These are phyloP conservation scores for Yarrowia sp. DNA, from an alignment of 805 yeast species.

Conservation along the genomic window DNA sequence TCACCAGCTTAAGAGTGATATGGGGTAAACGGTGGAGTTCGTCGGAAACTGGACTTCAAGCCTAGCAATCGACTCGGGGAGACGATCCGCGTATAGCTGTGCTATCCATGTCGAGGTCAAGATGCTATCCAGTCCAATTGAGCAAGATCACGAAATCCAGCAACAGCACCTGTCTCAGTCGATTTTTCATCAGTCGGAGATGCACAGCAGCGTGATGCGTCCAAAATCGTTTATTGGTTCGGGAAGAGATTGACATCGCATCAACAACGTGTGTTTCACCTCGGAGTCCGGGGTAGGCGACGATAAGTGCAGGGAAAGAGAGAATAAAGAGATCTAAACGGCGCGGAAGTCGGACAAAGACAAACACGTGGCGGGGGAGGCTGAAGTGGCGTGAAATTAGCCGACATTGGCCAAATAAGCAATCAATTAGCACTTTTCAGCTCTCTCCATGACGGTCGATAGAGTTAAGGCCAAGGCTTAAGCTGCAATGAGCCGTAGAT, in stretches of 20 bases:
- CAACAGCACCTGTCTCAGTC: not conserved
- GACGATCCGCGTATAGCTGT: not conserved
- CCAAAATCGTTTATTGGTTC: constrained; percentile 3
- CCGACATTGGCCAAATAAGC: too few species aligned
- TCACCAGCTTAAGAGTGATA: not conserved
- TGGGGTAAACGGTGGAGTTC: too few species aligned
- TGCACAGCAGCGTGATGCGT: not conserved
- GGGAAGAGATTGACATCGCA: constrained; percentile 4
- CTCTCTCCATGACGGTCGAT: not conserved
- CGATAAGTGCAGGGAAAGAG: not conserved
- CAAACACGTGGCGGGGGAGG: not conserved
- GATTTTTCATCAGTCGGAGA: not conserved
- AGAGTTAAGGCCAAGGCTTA: constrained; percentile 3
- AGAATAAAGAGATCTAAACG: not conserved
- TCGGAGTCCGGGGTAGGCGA: constrained; percentile 2
- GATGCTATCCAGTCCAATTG: not conserved
- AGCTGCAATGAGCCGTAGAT: not conserved
- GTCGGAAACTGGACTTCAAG: not conserved
- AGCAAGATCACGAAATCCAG: not conserved
- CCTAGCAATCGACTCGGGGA: not conserved
- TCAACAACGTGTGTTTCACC: not conserved
- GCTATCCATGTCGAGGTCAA: not conserved
- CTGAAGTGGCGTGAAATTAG: not conserved
- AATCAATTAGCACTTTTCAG: not conserved
- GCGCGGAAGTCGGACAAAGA: not conserved